Base-by-base conservation (phyloP, 2,329 filamentous ascomycete species). In the Calycina marina region DNA sequence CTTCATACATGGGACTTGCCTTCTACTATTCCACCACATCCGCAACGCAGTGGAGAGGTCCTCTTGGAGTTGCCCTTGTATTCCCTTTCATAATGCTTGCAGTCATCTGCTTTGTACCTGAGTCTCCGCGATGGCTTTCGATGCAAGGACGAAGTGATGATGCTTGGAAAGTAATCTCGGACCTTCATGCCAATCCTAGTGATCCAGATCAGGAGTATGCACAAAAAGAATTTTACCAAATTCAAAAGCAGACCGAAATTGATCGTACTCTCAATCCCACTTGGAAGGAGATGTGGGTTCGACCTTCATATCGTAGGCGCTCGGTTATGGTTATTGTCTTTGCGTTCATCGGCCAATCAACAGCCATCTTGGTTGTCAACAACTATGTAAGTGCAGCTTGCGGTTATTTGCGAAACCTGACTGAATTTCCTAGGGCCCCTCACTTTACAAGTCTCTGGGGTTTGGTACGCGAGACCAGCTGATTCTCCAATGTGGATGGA, bases 171-270 rank as follows among this genome's bases (percentile, higher is more conserved):
- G 25, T 29, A 5, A 14, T 36, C 3, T 9, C 18, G 11, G 6
- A 14, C 3, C 30, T 36, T 2, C 34, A 36, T 14, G 18, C 29
- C 10, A 18, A 4, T 18, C 6, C 30, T 10, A 15, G 15, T 9
- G 38, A 37, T 30, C 8, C 18, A 4, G 14, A 14, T 9, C 15
- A 39, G 5, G 14, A 25, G 3, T 39, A 26, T 25, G 34, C 30
- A 1, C 14, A 15, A n/a, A 13, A 8, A 6, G 37, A 39, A 22
- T 36, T 33, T n/a, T 27, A 36, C 25, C 38, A 40, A 18, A 40
- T 40, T n/a, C 9, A 22, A 12, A 30, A 29, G 25, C 38, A 40
- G 24, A 14, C 30, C 4, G 18, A 17, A 3, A 9, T 37, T 10
- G 38, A 38, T 27, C 17, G 25, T 4, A 29, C 24, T 5, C 18